Evolutionary conservation across 106 monocot species (phyloP).

Genomic region (Phalaenopsis equestris): DNA sequence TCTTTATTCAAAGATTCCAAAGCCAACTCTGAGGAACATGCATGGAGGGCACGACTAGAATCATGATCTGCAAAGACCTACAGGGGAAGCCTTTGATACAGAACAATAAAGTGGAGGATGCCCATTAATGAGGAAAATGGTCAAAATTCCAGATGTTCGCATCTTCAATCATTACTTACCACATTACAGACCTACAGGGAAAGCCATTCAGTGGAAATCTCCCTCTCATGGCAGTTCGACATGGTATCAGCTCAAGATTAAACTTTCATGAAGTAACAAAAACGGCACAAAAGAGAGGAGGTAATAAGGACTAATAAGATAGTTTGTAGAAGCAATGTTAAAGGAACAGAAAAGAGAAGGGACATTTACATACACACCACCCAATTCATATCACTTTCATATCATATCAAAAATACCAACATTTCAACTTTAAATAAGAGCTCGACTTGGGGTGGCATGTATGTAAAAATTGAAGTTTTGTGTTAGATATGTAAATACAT

Average conservation of each 20-base stretch:
- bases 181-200: constrained; percentile 10
- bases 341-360: not conserved
- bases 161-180: constrained; percentile 19
- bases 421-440: no score
- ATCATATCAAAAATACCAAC: no score
- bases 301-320: not conserved
- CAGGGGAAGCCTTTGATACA: not conserved
- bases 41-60: constrained; percentile 28
- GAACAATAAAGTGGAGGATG: not conserved
- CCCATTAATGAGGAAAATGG: not conserved
- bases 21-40: constrained; percentile 26
- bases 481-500: no score
- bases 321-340: not conserved
- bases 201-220: constrained; percentile 13
- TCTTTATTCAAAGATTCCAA: constrained; percentile 46
- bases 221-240: constrained; percentile 11
- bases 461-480: no score
- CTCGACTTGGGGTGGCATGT: no score
- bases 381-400: no score
- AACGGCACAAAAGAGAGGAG: not conserved
- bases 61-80: constrained; percentile 56
- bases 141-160: not conserved
- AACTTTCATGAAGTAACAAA: not conserved
- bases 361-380: no score
- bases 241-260: not conserved